Percentiles rank a stretch among this genome's conserved stretches.
phyloP scores from a whole-genome alignment of 1,284 basidiomycete species.

The Boletus sp. region DNA sequence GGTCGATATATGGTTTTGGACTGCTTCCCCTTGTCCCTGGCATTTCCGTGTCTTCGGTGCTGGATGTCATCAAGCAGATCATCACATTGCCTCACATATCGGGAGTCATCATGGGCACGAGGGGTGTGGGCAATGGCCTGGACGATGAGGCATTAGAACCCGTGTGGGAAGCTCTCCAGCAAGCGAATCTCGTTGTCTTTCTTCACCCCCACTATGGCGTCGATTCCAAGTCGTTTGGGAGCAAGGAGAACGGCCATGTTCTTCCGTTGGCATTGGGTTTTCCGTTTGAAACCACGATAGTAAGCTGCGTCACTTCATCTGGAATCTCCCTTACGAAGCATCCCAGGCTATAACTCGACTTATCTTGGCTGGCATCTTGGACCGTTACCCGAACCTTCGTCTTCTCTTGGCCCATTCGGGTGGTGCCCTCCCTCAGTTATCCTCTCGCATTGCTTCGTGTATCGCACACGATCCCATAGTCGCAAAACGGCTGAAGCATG shows the following conservation, averaged over 20 bases:
- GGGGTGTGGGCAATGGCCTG: conserved; percentile 72
- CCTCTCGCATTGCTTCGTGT: conserved; percentile 78
- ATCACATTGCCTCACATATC: conserved; percentile 61
- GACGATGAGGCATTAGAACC: conserved; percentile 76
- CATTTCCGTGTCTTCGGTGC: conserved; percentile 49
- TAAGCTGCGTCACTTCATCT: conserved; percentile 36
- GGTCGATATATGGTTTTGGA: conserved; percentile 79
- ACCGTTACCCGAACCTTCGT: conserved; percentile 69
- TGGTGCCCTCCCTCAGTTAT: conserved; percentile 75
- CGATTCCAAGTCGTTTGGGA: conserved; percentile 63
- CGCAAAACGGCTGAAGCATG: conserved; percentile 67
- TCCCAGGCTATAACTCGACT: conserved; percentile 70
- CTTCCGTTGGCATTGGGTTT: conserved; percentile 82
- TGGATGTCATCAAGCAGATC: conserved; percentile 64
- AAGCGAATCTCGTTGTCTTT: conserved; percentile 68
- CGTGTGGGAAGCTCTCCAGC: conserved; percentile 70
- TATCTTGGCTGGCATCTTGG: conserved; percentile 76
- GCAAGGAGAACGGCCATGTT: conserved; percentile 78
- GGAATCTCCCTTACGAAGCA: conserved; percentile 3
- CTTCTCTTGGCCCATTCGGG: conserved; percentile 83
- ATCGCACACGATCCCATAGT: conserved; percentile 80
- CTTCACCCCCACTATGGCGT: conserved; percentile 82
- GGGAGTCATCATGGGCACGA: conserved; percentile 79
- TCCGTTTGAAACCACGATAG: conserved; percentile 84
- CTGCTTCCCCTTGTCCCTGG: conserved; percentile 75